phyloP scores from a whole-genome alignment of 495 filamentous ascomycete genomes.

The Monascus purpureus region DNA sequence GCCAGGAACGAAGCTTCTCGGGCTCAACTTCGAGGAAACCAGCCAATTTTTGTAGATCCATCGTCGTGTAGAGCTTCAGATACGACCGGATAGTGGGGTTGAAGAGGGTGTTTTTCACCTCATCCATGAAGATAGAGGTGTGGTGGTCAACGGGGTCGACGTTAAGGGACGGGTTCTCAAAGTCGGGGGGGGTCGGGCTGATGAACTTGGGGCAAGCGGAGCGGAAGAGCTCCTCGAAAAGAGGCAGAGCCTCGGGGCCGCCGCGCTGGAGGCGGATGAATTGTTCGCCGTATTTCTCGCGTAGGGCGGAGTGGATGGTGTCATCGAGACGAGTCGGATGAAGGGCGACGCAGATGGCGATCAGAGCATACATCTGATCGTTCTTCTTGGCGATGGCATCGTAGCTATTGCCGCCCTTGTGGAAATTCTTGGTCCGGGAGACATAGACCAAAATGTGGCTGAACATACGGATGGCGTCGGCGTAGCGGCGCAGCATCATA shows the following conservation, averaged over 20 bases:
- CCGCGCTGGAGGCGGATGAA: conserved; percentile 89
- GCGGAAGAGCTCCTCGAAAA: conserved; percentile 96
- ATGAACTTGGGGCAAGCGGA: conserved; percentile 98
- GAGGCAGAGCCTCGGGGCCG: conserved; percentile 82
- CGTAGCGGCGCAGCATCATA: conserved; percentile 99
- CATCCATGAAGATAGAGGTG: conserved; percentile 94
- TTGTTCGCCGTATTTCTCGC: conserved; percentile 98
- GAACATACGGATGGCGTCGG: conserved; percentile 98
- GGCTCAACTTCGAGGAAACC: conserved; percentile 91
- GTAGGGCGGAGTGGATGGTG: conserved; percentile 93
- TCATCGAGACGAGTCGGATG: conserved; percentile 93
- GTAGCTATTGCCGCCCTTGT: conserved; percentile 89
- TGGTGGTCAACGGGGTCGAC: conserved; percentile 96
- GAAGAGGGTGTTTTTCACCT: conserved; percentile 93
- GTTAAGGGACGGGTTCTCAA: conserved; percentile 87
- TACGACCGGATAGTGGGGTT: conserved; percentile 94
- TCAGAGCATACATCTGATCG: conserved; percentile 98
- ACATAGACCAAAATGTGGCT: conserved; percentile 99
- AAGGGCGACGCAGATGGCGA: conserved; percentile 97
- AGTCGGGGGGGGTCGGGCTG: conserved; percentile 91
- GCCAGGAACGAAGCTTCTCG: conserved; percentile 77
- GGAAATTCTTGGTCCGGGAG: conserved; percentile 98
- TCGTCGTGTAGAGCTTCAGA: conserved; percentile 97
- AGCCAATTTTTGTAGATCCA: conserved; percentile 96
- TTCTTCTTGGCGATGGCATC: conserved; percentile 99